Evolutionary conservation across 2,329 filamentous ascomycete species (phyloP), one percentile per base, ranked within the genome.

Genomic region (Alternaria dauci): DNA sequence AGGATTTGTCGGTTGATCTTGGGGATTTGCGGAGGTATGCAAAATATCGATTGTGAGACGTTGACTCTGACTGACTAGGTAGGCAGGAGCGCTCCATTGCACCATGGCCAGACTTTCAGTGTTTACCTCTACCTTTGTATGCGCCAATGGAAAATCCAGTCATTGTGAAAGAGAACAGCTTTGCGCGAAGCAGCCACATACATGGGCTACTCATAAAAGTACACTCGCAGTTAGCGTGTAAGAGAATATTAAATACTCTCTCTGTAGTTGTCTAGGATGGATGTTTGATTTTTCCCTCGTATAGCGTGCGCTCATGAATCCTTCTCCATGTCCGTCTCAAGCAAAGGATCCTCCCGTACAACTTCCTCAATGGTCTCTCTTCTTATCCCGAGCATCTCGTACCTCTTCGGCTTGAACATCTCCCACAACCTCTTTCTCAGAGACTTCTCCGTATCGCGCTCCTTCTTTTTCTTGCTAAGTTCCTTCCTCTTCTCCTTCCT

Each of bases 311-410:
- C 6, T 36, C 32, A 36, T 16, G 6, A 14, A 0, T 36, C 14
- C 32, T 16, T 7, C 12, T 12, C 5, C 32, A 14, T 16, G 2
- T n/a, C 11, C 9, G 4, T 34, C 30, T 46, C 23, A 8, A 4
- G 32, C 18, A 34, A 38, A 47, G 39, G 16, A n/a, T 55, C 39
- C 36, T 54, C 52, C 39, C 36, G 0, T n/a, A 47, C 43, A n/a
- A 48, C 53, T 23, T 48, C 30, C 30, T 46, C 53, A 38, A 55
- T 12, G 2, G 30, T 38, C 30, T 41, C 32, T n/a, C 34, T 55
- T 32, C 42, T 48, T 4, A 8, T n/a, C 7, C 52, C 52, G 25
- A 55, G 52, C 52, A 55, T 32, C 5, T 43, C 28, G 1, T 5
- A 20, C 7, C 39, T 8, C 14, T 14, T 55, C 1, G 41, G 32